Evolutionary conservation across 2,329 filamentous ascomycete species (phyloP), one percentile per base, ranked within the genome.

Genomic region (Fusarium succisae): DNA sequence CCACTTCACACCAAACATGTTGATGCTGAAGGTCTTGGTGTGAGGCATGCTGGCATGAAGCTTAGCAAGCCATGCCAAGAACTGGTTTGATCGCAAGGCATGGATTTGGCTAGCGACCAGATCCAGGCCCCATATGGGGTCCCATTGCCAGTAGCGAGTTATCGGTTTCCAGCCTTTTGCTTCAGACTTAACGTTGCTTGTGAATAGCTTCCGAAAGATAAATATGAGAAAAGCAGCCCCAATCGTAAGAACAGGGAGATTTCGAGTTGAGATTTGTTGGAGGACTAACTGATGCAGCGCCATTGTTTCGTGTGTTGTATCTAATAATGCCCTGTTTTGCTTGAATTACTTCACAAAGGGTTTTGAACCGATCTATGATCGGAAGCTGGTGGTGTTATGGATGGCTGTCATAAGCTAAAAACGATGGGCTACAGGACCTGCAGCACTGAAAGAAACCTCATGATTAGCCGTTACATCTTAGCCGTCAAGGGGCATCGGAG

Each of bases 1-100:
- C 57, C 57, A 60, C 18, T 48, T 51, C 2, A 60, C 44, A 4
- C 57, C 57, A 39, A 60, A 60, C 57, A 60, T 60, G 26, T 51
- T 60, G 35, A 50, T 51, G 2, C 32, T 48, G 11, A 60, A 60
- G 2, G 44, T 60, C 26, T 60, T 60, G 3, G 57, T 60, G 6
- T 60, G 35, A 32, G 57, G 44, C 57, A 60, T 60, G 12, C 44
- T 60, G 17, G 57, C 57, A 2, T 60, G 57, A 14, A 60, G 35
- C 13, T 51, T 51, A 2, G 57, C 35, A 8, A 60, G 57, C 57
- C 57, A 60, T 14, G 47, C 57, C 14, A 60, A 37, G 9, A 60
- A 60, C 2, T 37, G 20, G 7, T 60, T 60, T 28, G 57, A 39
- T 22, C 44, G 26, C 17, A 60, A 32, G 5, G 57, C 57, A 48